Conservation (phyloP, 1,284 basidiomycete genomes). For the Ustilago crameri region DNA sequence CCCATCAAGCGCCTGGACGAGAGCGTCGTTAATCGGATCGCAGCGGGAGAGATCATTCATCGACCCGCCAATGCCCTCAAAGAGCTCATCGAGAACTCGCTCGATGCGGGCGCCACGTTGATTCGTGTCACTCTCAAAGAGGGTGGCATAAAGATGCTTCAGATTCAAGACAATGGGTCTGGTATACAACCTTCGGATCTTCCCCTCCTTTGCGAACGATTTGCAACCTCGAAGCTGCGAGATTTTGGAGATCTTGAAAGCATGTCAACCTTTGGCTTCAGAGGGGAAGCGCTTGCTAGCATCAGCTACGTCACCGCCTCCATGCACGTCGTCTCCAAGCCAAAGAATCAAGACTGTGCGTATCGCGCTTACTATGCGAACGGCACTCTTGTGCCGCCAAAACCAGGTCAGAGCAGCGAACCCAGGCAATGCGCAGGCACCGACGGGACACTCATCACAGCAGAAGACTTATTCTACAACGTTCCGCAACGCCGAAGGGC, state of each 20-base stretch:
- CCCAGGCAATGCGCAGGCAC: constrained; percentile 92
- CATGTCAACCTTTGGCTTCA: constrained; percentile 94
- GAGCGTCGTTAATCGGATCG: constrained; percentile 74
- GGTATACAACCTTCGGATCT: constrained; percentile 84
- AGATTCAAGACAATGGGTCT: constrained; percentile 96
- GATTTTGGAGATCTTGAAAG: constrained; percentile 85
- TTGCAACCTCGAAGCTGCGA: constrained; percentile 93
- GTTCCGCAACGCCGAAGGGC: constrained; percentile 88
- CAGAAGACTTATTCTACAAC: constrained; percentile 96
- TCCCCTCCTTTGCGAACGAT: constrained; percentile 89
- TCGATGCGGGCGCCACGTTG: constrained; percentile 89
- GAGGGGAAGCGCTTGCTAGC: constrained; percentile 95
- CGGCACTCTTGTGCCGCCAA: constrained; percentile 50
- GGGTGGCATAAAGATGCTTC: constrained; percentile 92
- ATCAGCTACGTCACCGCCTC: constrained; percentile 90
- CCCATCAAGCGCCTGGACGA: constrained; percentile 68
- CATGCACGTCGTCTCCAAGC: constrained; percentile 86
- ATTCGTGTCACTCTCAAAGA: constrained; percentile 92
- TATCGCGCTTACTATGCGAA: constrained; percentile 62
- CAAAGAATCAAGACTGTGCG: constrained; percentile 52
- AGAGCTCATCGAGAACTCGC: constrained; percentile 91
- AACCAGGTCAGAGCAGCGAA: constrained; percentile 51
- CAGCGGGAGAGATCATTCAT: constrained; percentile 87
- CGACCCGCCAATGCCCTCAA: constrained; percentile 95
- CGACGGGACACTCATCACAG: constrained; percentile 91